A percentile compares a stretch with the other conserved stretches of the same genome.
phyloP scores from a whole-genome alignment of 2,329 filamentous ascomycete genomes.

The Curvularia eragrostidis region DNA sequence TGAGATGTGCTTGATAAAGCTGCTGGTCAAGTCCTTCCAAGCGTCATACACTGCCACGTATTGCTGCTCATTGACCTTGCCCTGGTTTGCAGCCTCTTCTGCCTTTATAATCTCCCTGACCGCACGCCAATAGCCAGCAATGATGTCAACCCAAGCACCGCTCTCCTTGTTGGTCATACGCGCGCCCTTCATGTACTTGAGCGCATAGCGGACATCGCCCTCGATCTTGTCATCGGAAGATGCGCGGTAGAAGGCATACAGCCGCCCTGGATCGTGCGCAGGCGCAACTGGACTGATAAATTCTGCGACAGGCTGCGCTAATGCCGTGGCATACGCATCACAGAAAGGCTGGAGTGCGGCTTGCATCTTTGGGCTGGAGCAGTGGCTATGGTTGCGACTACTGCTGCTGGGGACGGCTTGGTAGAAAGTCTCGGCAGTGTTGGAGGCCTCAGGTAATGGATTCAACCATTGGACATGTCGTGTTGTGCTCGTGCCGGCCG shows the following conservation, averaged over 20 bases:
- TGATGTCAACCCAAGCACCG: conserved; percentile 86
- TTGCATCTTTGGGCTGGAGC: conserved; percentile 65
- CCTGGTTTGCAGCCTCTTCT: conserved; percentile 61
- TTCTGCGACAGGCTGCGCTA: conserved; percentile 76
- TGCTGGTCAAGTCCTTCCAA: conserved; percentile 85
- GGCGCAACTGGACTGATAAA: conserved; percentile 76
- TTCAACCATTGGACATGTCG: conserved; percentile 9
- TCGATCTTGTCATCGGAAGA: conserved; percentile 71
- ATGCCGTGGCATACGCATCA: conserved; percentile 66
- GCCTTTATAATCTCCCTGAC: conserved; percentile 73
- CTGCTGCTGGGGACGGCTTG: neutral
- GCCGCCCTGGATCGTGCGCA: conserved; percentile 65
- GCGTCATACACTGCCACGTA: conserved; percentile 85
- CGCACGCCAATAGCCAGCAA: conserved; percentile 82
- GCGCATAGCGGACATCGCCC: conserved; percentile 71
- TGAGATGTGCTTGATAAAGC: conserved; percentile 81
- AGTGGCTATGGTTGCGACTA: conserved; percentile 3
- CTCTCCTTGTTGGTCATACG: conserved; percentile 71
- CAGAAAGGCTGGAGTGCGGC: conserved; percentile 76
- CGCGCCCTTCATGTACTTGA: conserved; percentile 68
- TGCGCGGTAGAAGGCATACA: conserved; percentile 74
- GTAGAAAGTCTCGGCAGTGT: conserved; percentile 12
- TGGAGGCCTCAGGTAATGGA: conserved; percentile 11
- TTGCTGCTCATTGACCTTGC: conserved; percentile 58
- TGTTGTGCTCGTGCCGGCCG: neutral